Base-by-base conservation (phyloP, 192 early-diverging fungal species). In the Coemansia sp. region DNA sequence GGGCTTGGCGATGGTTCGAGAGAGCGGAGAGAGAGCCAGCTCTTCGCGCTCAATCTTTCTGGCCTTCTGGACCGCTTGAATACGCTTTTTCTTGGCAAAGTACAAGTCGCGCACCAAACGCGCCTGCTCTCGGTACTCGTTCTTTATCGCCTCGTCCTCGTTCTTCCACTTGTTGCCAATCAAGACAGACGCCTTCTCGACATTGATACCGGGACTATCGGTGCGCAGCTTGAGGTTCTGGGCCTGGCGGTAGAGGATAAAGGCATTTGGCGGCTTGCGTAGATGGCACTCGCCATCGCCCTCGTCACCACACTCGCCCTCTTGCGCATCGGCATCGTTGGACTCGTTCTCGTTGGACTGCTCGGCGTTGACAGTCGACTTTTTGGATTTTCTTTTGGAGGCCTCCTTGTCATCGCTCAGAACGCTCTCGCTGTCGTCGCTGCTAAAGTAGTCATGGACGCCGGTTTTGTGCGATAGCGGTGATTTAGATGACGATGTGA, bases 191-290 rank as follows among this genome's bases (percentile, higher is more conserved):
- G 74, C 77, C 5, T 31, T 34, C 18, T 75, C 81, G n/a, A 79
- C 74, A 54, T 66, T 78, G 3, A 84, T 54, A 2, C 60, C 61
- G 3, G 77, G 77, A 36, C 65, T 18, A 15, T 73, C 29, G 9
- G 29, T 22, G 16, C 77, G 77, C 38, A 84, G 64, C 40, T 43
- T 18, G 49, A 38, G 22, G 62, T 79, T 78, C 70, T 64, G 72
- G n/a, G 64, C 60, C 12, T 55, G 54, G 34, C 81, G 66, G 57
- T 84, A 84, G 24, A 79, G 46, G 16, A 84, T 84, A 62, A 84
- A 84, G 18, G 76, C 77, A 18, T 84, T 84, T 15, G 68, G 65
- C 29, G 81, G 81, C 62, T 84, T 84, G 66, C 74, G 73, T 27
- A 84, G 70, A 46, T 70, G 40, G 22, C 61, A 38, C 31, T 67